Evolutionary conservation across 176 grass and related monocot genomes (phyloP).

Genomic region (Rhipidocladum racemiflorum): DNA sequence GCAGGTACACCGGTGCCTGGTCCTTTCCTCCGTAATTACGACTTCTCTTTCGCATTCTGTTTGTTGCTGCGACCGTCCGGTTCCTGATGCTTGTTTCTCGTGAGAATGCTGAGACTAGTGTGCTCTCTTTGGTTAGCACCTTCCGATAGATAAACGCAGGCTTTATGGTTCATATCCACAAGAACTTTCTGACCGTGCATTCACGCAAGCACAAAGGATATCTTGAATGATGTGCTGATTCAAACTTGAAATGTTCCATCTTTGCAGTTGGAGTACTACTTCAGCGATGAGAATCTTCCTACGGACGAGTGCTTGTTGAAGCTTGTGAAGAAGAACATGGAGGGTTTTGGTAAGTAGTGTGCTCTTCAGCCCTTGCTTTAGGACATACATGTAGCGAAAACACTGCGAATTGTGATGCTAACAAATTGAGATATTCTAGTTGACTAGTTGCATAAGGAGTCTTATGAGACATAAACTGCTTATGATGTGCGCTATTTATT

Average conservation of each 20-base stretch:
- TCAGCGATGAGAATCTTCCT: constrained; percentile 89
- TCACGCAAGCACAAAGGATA: background rate
- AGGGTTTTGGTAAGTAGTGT: constrained; percentile 66
- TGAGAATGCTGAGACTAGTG: background rate
- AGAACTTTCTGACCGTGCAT: background rate
- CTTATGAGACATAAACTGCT: background rate
- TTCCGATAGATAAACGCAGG: background rate
- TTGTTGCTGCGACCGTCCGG: background rate
- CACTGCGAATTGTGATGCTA: background rate
- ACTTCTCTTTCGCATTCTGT: background rate
- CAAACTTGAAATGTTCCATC: background rate
- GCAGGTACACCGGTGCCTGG: constrained; percentile 38
- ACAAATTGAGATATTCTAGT: background rate
- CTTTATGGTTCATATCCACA: constrained; percentile 13
- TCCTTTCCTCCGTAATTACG: background rate
- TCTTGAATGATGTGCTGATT: background rate
- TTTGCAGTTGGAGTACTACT: constrained; percentile 92
- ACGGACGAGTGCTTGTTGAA: constrained; percentile 71
- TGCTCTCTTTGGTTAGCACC: background rate
- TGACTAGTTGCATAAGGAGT: background rate
- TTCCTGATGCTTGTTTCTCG: background rate
- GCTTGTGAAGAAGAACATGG: constrained; percentile 68
- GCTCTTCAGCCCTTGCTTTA: constrained; percentile 17
- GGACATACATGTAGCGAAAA: background rate
- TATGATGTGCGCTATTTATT: background rate